A percentile compares a stretch with the other conserved stretches of the same genome.
phyloP scores from a whole-genome alignment of 129 eudicot species.

The Lonicera japonica region DNA sequence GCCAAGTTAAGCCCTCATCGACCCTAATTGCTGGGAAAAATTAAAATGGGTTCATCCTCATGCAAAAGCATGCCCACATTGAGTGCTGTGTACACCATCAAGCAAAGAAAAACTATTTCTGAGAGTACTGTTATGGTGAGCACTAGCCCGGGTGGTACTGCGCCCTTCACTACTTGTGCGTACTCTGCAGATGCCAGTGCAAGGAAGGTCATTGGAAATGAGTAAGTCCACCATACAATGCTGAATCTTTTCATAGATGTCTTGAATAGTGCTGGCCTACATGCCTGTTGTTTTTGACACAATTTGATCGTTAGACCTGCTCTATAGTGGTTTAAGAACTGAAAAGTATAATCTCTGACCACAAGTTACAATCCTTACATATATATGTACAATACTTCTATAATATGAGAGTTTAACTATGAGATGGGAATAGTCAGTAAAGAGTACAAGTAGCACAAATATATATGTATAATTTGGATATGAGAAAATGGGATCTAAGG shows the following conservation, averaged over 20 bases:
- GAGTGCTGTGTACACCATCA: constrained; percentile 44
- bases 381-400: not conserved
- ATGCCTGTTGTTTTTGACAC: constrained; percentile 27
- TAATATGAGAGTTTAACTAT: not conserved
- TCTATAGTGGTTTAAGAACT: not conserved
- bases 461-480: no score
- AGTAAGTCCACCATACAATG: constrained; percentile 88
- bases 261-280: constrained; percentile 58
- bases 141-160: constrained; percentile 33
- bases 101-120: constrained; percentile 38
- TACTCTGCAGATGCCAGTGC: constrained; percentile 69
- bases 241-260: constrained; percentile 61
- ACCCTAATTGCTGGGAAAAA: no score
- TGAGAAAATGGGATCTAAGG: no score
- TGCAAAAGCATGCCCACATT: constrained; percentile 39
- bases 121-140: constrained; percentile 45
- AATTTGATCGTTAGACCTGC: not conserved
- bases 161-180: constrained; percentile 43
- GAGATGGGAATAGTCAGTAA: no score
- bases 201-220: constrained; percentile 55
- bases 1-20: no score
- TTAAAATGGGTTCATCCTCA: not conserved
- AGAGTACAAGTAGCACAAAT: no score
- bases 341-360: not conserved
- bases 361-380: not conserved